phyloP scores from a whole-genome alignment of 768 basidiomycete genomes.

The Mycena haematopus region DNA sequence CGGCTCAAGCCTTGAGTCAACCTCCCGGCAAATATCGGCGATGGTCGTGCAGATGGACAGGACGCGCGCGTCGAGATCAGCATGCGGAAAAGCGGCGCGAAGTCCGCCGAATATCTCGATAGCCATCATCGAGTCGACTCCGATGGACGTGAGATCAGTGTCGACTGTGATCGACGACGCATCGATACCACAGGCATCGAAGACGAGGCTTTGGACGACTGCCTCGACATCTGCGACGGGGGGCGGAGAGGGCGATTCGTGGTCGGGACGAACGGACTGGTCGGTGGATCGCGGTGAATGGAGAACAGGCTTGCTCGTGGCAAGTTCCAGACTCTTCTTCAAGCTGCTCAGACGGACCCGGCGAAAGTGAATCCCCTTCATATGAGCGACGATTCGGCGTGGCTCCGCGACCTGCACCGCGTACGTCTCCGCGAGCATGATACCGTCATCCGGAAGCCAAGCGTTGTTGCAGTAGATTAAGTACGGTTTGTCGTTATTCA shows the following conservation, averaged over 20 bases:
- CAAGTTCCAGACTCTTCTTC: conserved; percentile 49
- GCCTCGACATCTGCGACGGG: conserved; percentile 31
- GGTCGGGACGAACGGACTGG: too few relatives aligned
- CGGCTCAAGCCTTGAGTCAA: conserved; percentile 30
- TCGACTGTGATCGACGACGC: conserved; percentile 39
- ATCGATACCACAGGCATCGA: conserved; percentile 50
- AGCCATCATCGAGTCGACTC: conserved; percentile 69
- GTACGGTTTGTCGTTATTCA: conserved; percentile 27
- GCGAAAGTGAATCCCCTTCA: conserved; percentile 66
- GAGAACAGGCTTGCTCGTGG: conserved; percentile 34
- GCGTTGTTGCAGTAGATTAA: conserved; percentile 54
- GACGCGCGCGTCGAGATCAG: conserved; percentile 37
- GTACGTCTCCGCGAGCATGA: conserved; percentile 58
- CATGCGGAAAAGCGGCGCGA: conserved; percentile 41
- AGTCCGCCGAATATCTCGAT: conserved; percentile 59
- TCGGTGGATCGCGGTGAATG: neutral
- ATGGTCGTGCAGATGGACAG: conserved; percentile 45
- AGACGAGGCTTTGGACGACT: conserved; percentile 44
- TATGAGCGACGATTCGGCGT: conserved; percentile 36
- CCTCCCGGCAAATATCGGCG: conserved; percentile 42
- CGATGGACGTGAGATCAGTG: conserved; percentile 56
- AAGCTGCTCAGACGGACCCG: conserved; percentile 57
- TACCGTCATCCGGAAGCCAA: conserved; percentile 47
- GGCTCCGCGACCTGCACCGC: conserved; percentile 49
- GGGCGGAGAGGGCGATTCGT: conserved; percentile 8